Evolutionary conservation across 2,329 filamentous ascomycete genomes (phyloP).

Genomic region (Grosmannia serpens): DNA sequence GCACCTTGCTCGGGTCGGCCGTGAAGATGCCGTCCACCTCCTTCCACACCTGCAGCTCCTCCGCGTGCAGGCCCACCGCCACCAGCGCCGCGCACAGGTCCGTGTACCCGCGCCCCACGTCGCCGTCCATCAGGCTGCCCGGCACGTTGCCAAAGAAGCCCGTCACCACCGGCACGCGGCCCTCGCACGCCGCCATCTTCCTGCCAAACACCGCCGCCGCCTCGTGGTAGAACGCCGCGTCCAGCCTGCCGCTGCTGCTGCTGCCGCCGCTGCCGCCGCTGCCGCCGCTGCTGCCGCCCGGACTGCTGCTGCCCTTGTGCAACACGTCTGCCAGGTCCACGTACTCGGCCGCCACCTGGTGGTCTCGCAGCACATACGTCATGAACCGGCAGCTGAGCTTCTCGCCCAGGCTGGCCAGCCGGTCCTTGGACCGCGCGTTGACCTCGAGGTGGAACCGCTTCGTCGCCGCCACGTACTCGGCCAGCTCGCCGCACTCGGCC

Average conservation of each 20-base stretch:
- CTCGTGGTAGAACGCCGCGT: constrained; percentile 57
- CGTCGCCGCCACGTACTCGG: constrained; percentile 57
- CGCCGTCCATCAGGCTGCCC: constrained; percentile 66
- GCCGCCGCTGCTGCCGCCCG: background rate
- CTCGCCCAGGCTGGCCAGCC: constrained; percentile 90
- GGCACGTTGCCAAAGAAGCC: constrained; percentile 94
- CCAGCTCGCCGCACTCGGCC: constrained; percentile 67
- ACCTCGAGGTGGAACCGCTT: constrained; percentile 62
- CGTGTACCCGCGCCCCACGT: constrained; percentile 91
- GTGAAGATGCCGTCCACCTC: constrained; percentile 63
- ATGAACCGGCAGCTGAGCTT: constrained; percentile 91
- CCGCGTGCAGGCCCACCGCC: constrained; percentile 75
- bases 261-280: background rate
- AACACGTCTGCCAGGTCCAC: constrained; percentile 61
- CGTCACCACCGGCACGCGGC: constrained; percentile 61
- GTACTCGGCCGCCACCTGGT: constrained; percentile 76
- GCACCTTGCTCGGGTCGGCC: constrained; percentile 72
- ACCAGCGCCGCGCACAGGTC: constrained; percentile 89
- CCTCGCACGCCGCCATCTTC: constrained; percentile 53
- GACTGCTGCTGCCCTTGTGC: constrained; percentile 5
- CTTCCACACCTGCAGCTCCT: constrained; percentile 96
- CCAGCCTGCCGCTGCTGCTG: constrained; percentile 35
- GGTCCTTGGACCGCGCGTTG: constrained; percentile 67
- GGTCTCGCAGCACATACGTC: constrained; percentile 68
- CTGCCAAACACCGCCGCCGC: constrained; percentile 49